Evolutionary conservation across 1,139 yeast species (phyloP).

Genomic region (Eremothecium coryli): DNA sequence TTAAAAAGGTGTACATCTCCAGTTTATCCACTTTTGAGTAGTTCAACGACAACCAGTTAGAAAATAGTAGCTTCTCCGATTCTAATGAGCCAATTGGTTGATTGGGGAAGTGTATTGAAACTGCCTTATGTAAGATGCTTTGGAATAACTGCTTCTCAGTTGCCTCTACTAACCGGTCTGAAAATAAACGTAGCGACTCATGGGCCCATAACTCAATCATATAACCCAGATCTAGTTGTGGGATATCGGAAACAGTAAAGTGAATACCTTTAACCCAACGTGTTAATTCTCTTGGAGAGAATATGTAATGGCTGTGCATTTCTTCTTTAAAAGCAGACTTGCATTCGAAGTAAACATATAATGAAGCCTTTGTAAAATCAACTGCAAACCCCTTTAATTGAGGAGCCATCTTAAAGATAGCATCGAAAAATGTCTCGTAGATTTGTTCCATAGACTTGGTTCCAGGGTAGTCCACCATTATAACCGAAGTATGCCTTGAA

Average conservation of each 20-base stretch:
- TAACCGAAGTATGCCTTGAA: slow-evolving; percentile 54
- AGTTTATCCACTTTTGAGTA: slow-evolving; percentile 49
- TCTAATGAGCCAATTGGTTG: slow-evolving; percentile 34
- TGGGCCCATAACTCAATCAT: slow-evolving; percentile 69
- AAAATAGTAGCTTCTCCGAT: slow-evolving; percentile 47
- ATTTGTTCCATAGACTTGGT: slow-evolving; percentile 55
- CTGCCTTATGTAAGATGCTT: slow-evolving; percentile 35
- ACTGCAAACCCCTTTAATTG: slow-evolving; percentile 46
- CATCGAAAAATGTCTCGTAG: slow-evolving; percentile 48
- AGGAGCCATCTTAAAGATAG: slow-evolving; percentile 58
- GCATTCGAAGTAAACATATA: slow-evolving; percentile 48
- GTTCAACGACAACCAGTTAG: slow-evolving; percentile 63
- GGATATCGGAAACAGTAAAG: slow-evolving; percentile 41
- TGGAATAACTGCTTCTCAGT: slow-evolving; percentile 48
- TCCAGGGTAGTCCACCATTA: slow-evolving; percentile 79
- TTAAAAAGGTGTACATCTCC: slow-evolving; percentile 46
- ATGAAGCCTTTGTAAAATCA: slow-evolving; percentile 54
- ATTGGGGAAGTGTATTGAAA: slow-evolving; percentile 40
- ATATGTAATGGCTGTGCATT: slow-evolving; percentile 50
- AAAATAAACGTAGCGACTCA: slow-evolving; percentile 69
- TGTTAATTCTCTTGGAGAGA: slow-evolving; percentile 87
- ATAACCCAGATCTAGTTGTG: slow-evolving; percentile 10
- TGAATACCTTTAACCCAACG: slow-evolving; percentile 79
- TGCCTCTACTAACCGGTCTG: slow-evolving; percentile 52
- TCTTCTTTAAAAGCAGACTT: slow-evolving; percentile 34